A percentile compares a stretch with the other conserved stretches of the same genome.
Conservation (phyloP, 139 green algal species). For the Chlorella sp. region DNA sequence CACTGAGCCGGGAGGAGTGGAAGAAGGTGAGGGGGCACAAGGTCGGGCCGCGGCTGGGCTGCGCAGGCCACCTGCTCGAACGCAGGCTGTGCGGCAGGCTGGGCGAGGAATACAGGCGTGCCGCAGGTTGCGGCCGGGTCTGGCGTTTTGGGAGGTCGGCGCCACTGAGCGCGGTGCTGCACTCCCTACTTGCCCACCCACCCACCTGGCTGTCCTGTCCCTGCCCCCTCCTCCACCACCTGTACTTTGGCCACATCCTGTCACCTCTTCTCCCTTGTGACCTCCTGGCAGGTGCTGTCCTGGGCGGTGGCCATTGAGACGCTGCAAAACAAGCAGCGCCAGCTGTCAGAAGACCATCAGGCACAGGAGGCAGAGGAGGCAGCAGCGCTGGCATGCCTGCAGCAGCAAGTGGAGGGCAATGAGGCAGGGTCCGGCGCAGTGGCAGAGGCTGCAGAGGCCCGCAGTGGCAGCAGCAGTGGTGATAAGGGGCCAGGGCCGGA, state of each 20-base stretch:
- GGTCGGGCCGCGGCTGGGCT: neutral
- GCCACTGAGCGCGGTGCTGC: neutral
- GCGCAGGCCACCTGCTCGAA: too few species aligned
- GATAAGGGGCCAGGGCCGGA: neutral
- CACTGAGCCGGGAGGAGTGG: conserved; percentile 3
- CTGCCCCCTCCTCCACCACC: too few species aligned
- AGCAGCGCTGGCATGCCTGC: neutral
- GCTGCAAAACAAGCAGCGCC: conserved; percentile 6
- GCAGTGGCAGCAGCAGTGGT: neutral
- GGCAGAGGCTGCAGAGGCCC: neutral
- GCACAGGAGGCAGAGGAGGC: neutral
- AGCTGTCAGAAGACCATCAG: conserved; percentile 15
- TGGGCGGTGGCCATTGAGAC: conserved; percentile 51
- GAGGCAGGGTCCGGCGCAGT: neutral
- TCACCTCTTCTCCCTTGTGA: neutral
- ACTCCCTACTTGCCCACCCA: neutral
- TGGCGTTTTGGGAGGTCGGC: neutral
- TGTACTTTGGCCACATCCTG: too few species aligned
- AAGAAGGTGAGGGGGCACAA: neutral
- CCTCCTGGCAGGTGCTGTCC: conserved; percentile 27
- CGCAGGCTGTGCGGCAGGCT: neutral
- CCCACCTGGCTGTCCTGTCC: too few species aligned
- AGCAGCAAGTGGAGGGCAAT: neutral
- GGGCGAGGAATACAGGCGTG: too few species aligned
- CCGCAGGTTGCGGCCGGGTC: too few species aligned